Base-by-base conservation (phyloP, 2,329 filamentous ascomycete genomes). In the Aureobasidium sp. region DNA sequence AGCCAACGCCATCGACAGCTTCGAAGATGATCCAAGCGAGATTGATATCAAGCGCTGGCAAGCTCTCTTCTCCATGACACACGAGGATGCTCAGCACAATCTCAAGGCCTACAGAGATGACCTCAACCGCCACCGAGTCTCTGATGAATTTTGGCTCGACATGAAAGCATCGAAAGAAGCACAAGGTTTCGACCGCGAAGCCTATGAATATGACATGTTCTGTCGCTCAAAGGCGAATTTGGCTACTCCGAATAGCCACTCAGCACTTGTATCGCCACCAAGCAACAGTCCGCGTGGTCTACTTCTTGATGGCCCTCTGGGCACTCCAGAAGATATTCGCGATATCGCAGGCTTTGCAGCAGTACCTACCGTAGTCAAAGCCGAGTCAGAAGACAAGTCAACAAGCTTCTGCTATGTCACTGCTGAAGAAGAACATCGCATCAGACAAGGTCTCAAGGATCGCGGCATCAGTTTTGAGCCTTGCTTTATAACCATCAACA, bases 131-230 rank as follows among this genome's bases (percentile, higher is more conserved):
- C 27, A 15, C 1, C 32, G 57, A 21, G 8, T 59, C 39, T 41
- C 44, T 2, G 57, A 32, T 13, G 42, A 48, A 15, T 34, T 50
- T 11, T 59, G 57, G 57, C 9, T 15, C 9, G 57, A 50, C 7
- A 13, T 59, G 4, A 49, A 36, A 34, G 25, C 27, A 9, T 30
- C 57, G 4, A 59, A 60, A 9, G 47, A 52, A 44, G 34, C 16
- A n/a, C 58, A 60, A 25, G 58, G 58, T 9, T 44, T 52, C 13
- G 37, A 60, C 21, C 45, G 58, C n/a, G 58, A 60, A 15, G 16
- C 34, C 9, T 60, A 27, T 16, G 58, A 60, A 25, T 52, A 60
- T 37, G 45, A 30, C 16, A 25, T 48, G 0, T 59, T 59, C n/a
- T 41, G 55, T 25, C 42, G 36, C 21, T 29, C 42, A 5, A 59